These are phyloP conservation scores for Graphilbum sp. DNA, from an alignment of 2,329 filamentous ascomycete species.

Conservation along the genomic window DNA sequence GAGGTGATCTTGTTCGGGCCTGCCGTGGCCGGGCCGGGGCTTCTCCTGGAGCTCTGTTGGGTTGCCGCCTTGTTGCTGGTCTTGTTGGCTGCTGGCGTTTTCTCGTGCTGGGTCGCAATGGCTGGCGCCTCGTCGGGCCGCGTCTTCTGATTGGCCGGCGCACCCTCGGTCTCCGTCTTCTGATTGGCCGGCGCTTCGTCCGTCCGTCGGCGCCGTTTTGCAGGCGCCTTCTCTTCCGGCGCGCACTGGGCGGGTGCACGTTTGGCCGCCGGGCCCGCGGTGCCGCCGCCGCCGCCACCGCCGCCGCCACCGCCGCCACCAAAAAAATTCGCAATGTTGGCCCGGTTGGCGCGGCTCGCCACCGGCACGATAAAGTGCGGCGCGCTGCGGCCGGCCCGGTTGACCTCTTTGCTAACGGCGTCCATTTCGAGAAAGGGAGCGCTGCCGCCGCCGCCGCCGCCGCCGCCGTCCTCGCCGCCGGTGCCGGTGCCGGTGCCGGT, in stretches of 20 bases:
- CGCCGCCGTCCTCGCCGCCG: too few species aligned
- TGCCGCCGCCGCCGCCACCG: too few species aligned
- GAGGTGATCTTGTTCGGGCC: conserved; percentile 1
- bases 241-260: too few species aligned
- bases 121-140: background rate
- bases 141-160: background rate
- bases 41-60: too few species aligned
- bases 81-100: background rate
- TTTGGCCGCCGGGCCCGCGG: too few species aligned
- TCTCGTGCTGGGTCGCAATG: background rate
- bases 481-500: too few species aligned
- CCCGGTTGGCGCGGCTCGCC: conserved; percentile 74
- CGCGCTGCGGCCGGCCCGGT: conserved; percentile 87
- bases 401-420: conserved; percentile 73
- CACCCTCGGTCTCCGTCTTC: too few species aligned
- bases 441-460: conserved; percentile 37
- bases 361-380: conserved; percentile 69
- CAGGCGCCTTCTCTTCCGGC: too few species aligned
- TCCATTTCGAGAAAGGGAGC: conserved; percentile 51
- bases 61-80: too few species aligned
- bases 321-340: conserved; percentile 91
- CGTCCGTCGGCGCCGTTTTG: background rate
- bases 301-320: conserved; percentile 25
- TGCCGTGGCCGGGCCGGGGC: too few species aligned
- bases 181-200: background rate